Evolutionary conservation across 2,329 filamentous ascomycete species (phyloP).

Genomic region (Blastomyces parvus): DNA sequence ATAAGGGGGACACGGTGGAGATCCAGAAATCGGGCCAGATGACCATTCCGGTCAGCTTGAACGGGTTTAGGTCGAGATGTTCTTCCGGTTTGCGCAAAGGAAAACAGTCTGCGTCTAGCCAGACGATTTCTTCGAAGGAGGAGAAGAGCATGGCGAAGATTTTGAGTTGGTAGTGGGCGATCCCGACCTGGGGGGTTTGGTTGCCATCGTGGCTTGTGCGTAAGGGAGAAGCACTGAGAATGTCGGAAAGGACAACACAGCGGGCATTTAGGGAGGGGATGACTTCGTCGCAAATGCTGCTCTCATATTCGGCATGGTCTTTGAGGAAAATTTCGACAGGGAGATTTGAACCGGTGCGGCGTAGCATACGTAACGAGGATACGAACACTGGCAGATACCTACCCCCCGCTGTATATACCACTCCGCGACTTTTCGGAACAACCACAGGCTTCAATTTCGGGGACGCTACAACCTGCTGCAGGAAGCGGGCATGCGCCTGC

Average conservation of each 20-base stretch:
- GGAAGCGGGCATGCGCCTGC: constrained; percentile 28
- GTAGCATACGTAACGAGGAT: constrained; percentile 27
- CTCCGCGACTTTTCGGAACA: constrained; percentile 20
- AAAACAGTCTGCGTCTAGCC: constrained; percentile 50
- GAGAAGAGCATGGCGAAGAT: constrained; percentile 49
- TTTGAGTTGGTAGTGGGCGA: constrained; percentile 47
- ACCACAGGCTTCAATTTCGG: constrained; percentile 25
- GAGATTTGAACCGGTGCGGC: constrained; percentile 24
- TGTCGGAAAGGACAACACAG: constrained; percentile 18
- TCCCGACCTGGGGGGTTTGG: constrained; percentile 22
- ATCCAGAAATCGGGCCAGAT: constrained; percentile 46
- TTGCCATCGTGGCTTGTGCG: neutral
- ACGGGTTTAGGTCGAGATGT: constrained; percentile 45
- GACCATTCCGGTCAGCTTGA: constrained; percentile 44
- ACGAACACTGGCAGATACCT: constrained; percentile 25
- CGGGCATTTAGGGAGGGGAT: constrained; percentile 25
- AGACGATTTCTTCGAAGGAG: constrained; percentile 50
- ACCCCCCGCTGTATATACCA: constrained; percentile 34
- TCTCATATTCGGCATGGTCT: constrained; percentile 22
- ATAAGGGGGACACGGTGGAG: constrained; percentile 30
- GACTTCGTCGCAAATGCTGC: constrained; percentile 23
- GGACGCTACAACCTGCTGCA: constrained; percentile 21
- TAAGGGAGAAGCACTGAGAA: neutral
- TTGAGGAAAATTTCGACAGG: constrained; percentile 31
- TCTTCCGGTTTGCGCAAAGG: constrained; percentile 39